Percentiles rank a stretch among this genome's conserved stretches.
These are phyloP conservation scores for Kluyveromyces lactis DNA, from an alignment of 805 yeast genomes.

Conservation along the genomic window DNA sequence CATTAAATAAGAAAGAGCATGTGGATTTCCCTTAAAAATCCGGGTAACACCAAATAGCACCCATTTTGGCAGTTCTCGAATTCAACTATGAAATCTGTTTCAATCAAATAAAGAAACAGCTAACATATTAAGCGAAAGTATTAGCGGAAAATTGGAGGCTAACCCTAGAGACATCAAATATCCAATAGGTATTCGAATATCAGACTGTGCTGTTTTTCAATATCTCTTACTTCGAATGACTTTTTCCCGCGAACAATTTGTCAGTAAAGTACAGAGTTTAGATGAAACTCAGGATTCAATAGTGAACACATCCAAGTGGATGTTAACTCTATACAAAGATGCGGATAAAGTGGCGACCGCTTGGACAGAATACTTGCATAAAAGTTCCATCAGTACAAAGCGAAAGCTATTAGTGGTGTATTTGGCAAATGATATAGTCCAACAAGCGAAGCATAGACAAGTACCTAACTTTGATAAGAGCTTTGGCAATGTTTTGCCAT, in stretches of 20 bases:
- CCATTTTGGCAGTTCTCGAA: no score
- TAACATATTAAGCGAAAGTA: no score
- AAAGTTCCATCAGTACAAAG: conserved; percentile 20
- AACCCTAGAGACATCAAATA: no score
- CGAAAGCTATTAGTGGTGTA: conserved; percentile 25
- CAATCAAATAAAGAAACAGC: no score
- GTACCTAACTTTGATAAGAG: conserved; percentile 23
- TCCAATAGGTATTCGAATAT: no score
- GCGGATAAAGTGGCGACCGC: conserved; percentile 19
- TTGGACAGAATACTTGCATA: conserved; percentile 22
- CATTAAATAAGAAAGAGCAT: no score
- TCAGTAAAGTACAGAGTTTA: conserved; percentile 17
- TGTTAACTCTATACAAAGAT: conserved; percentile 21
- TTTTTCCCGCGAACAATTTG: conserved; percentile 23
- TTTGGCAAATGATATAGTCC: conserved; percentile 28
- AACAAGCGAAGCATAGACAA: conserved; percentile 25
- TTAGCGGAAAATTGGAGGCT: no score
- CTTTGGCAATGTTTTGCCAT: conserved; percentile 25
- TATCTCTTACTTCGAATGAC: conserved; percentile 13
- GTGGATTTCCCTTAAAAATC: no score
- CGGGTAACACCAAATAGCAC: no score
- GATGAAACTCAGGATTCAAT: conserved; percentile 30
- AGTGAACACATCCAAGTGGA: conserved; percentile 27
- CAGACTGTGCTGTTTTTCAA: neutral
- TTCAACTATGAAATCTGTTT: no score